A percentile compares a stretch with the other conserved stretches of the same genome.
These are phyloP conservation scores for Stagonosporopsis cucurbitacearum DNA, from an alignment of 2,329 filamentous ascomycete genomes.

Conservation along the genomic window DNA sequence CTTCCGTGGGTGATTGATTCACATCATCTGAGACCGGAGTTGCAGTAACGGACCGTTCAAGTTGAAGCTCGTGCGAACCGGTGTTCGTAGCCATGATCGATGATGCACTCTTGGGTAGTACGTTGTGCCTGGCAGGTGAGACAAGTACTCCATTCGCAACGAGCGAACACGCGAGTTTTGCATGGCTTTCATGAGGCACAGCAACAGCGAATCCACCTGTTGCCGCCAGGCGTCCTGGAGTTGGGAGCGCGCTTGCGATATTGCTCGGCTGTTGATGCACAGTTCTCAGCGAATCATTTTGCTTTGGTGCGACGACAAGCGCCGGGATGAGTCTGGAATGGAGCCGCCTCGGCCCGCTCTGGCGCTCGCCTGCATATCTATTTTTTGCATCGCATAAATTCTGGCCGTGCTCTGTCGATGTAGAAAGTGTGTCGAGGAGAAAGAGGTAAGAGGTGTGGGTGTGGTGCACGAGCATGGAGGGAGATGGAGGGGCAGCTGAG, in stretches of 20 bases:
- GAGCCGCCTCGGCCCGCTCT: conserved; percentile 13
- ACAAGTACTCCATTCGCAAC: conserved; percentile 30
- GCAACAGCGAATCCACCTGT: conserved; percentile 28
- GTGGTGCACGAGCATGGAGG: neutral
- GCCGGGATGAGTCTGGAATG: conserved; percentile 19
- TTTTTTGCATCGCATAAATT: conserved; percentile 7
- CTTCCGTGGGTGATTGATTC: neutral
- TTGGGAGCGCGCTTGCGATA: conserved; percentile 33
- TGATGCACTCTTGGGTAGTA: conserved; percentile 15
- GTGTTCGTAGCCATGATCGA: conserved; percentile 21
- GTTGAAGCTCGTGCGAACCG: conserved; percentile 22
- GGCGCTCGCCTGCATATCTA: conserved; percentile 4
- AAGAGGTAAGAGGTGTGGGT: neutral
- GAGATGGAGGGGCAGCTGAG: neutral
- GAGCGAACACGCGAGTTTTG: conserved; percentile 37
- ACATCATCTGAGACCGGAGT: conserved; percentile 12
- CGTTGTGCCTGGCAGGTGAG: conserved; percentile 10
- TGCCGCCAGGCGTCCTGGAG: conserved; percentile 16
- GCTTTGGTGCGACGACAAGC: conserved; percentile 33
- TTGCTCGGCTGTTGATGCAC: conserved; percentile 5
- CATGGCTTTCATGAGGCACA: conserved; percentile 30
- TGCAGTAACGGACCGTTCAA: conserved; percentile 7
- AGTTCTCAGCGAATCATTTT: conserved; percentile 33
- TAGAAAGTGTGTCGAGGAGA: neutral
- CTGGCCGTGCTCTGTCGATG: neutral